A percentile compares a stretch with the other conserved stretches of the same genome.
Conservation (phyloP, 2,329 filamentous ascomycete genomes). For the Emergomyces pasteurianus region DNA sequence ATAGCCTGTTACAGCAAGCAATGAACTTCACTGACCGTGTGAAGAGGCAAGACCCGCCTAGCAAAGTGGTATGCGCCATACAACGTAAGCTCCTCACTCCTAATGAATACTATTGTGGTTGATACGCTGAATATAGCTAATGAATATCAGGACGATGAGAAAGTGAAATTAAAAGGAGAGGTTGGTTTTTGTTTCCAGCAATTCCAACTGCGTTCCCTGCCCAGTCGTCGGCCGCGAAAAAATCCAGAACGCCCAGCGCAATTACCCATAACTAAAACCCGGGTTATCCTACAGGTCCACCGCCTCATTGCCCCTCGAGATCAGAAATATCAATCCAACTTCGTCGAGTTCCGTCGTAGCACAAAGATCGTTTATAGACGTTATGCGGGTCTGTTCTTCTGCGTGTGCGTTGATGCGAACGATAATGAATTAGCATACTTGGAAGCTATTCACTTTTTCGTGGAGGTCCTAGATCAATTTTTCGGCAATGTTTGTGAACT, state of each 20-base stretch:
- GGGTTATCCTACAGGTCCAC: conserved; percentile 55
- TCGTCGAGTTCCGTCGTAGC: conserved; percentile 63
- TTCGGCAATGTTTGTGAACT: conserved; percentile 99
- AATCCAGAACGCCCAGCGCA: too few species aligned
- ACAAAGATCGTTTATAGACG: conserved; percentile 96
- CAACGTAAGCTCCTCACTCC: conserved; percentile 45
- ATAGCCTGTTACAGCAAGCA: background rate
- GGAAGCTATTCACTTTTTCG: conserved; percentile 98
- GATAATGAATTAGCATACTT: conserved; percentile 96
- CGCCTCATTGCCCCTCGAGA: conserved; percentile 94
- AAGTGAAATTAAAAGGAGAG: conserved; percentile 98
- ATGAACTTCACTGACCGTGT: conserved; percentile 9
- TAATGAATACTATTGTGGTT: background rate
- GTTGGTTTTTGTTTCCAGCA: conserved; percentile 34
- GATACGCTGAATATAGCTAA: background rate
- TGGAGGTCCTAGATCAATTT: conserved; percentile 95
- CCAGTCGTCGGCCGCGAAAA: background rate
- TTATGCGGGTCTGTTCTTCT: conserved; percentile 97
- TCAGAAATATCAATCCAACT: conserved; percentile 99
- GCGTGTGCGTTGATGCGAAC: conserved; percentile 96
- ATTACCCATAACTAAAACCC: background rate
- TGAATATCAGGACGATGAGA: conserved; percentile 67
- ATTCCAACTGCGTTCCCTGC: too few species aligned
- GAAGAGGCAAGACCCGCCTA: conserved; percentile 90
- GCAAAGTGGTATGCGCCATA: conserved; percentile 99